Base-by-base conservation (phyloP, 140 eudicot genomes). In the Anethum foeniculum region DNA sequence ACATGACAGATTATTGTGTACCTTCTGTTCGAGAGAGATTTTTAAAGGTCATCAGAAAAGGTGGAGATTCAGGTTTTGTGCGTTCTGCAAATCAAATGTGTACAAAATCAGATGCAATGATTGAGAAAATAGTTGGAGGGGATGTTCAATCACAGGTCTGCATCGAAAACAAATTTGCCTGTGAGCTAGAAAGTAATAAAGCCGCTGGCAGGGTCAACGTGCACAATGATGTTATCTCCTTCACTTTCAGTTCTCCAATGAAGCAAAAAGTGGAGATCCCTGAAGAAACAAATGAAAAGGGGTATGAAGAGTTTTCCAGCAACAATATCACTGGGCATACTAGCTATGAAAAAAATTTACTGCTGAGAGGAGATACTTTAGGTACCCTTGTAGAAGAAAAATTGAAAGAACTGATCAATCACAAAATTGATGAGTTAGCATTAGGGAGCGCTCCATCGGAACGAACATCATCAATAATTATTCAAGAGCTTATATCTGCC, bases 401-500 rank as follows among this genome's bases (percentile, higher is more conserved):
- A 77, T 65, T 89, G 87, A 88, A 85, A 48, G 96, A 88, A 79
- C 81, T 94, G 84, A 77, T 87, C 46, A 77, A 75, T 78, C 93
- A 87, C 82, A 90, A 74, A 8, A 89, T 81, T 71, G 87, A 90
- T 83, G 89, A 83, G 41, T 79, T 81, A 14, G 84, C 75, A 32
- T 64, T 56, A 11, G 85, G 85, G 41, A 84, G 87, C 58, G 73
- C 43, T 83, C 64, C 82, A 64, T 82, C 86, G 12, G 85, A 83
- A 74, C 86, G 84, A 82, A 87, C 87, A 78, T 84, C 97, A 5
- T 83, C 93, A 38, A 73, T 77, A 48, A 89, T 87, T 81, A 90
- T 92, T 44, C 91, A 95, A 85, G 97, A 95, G 87, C 85, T 95
- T 71, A 83, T 95, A 81, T 86, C 86, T 82, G 96, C 97, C 81